Percentiles rank a stretch among this genome's conserved stretches.
These are phyloP conservation scores for Panicum hallii DNA, from an alignment of 202 grass and related monocot genomes.

Conservation along the genomic window DNA sequence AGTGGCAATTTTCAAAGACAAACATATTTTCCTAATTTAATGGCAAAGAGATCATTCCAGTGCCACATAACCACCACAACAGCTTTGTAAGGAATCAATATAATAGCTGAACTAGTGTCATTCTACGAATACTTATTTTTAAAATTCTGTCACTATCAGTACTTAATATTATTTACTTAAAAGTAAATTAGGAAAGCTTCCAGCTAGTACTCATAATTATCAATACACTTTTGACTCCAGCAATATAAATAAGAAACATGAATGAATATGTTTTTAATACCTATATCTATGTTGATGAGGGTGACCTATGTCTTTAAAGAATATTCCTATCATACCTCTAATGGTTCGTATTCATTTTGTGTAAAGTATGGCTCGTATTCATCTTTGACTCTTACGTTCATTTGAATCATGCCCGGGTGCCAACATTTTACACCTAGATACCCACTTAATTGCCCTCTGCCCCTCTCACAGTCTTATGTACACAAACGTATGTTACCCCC, in stretches of 20 bases:
- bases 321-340: neutral
- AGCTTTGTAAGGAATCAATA: neutral
- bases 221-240: neutral
- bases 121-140: constrained; percentile 4
- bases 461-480: neutral
- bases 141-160: neutral
- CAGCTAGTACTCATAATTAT: neutral
- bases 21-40: neutral
- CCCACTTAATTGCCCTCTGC: neutral
- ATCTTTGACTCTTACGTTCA: constrained; percentile 3
- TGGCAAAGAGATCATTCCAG: neutral
- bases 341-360: neutral
- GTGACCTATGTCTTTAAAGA: neutral
- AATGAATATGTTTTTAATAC: neutral
- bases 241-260: neutral
- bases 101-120: neutral
- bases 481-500: neutral
- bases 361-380: neutral
- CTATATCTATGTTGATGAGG: neutral
- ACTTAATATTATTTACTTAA: neutral
- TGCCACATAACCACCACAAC: neutral
- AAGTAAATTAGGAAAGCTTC: neutral
- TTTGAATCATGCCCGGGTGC: neutral
- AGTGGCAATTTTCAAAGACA: neutral
- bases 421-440: neutral